These are phyloP conservation scores for Nicotiana sylvestris DNA, from an alignment of 257 asterid species.

Conservation along the genomic window DNA sequence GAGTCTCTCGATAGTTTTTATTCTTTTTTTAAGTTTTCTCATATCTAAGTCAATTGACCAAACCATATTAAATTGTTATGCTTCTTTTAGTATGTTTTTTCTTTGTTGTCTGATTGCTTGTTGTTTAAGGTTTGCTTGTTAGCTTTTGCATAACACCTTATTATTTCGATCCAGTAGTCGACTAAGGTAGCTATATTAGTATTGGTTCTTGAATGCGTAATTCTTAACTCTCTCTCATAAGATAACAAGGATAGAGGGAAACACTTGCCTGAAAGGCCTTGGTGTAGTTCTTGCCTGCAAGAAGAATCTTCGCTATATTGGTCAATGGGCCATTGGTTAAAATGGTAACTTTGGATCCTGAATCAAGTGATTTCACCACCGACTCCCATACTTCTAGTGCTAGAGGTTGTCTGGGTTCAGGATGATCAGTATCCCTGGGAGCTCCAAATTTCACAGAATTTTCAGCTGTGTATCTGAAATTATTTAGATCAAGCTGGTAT, in stretches of 20 bases:
- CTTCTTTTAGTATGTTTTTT: too few relatives aligned
- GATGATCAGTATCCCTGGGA: slow-evolving; percentile 71
- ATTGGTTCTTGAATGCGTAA: not conserved
- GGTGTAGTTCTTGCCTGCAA: slow-evolving; percentile 37
- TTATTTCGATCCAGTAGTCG: not conserved
- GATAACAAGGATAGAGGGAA: not conserved
- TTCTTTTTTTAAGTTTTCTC: too few relatives aligned
- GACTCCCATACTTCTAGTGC: slow-evolving; percentile 75
- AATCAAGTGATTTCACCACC: slow-evolving; percentile 40
- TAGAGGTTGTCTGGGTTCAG: slow-evolving; percentile 73
- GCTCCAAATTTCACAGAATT: slow-evolving; percentile 66
- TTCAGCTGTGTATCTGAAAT: slow-evolving; percentile 66
- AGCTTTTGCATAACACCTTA: too few relatives aligned
- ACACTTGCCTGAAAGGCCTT: slow-evolving; percentile 51
- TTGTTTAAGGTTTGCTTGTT: too few relatives aligned
- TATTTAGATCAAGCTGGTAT: not conserved
- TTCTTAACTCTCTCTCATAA: not conserved
- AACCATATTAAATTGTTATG: too few relatives aligned
- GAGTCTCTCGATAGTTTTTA: too few relatives aligned
- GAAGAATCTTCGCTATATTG: slow-evolving; percentile 58
- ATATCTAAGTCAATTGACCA: too few relatives aligned
- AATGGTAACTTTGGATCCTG: slow-evolving; percentile 57
- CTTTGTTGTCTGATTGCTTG: too few relatives aligned
- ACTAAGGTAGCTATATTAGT: not conserved
- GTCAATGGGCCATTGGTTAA: slow-evolving; percentile 89